Evolutionary conservation across 768 basidiomycete genomes (phyloP).

Genomic region (Sporobolomyces pararoseus): DNA sequence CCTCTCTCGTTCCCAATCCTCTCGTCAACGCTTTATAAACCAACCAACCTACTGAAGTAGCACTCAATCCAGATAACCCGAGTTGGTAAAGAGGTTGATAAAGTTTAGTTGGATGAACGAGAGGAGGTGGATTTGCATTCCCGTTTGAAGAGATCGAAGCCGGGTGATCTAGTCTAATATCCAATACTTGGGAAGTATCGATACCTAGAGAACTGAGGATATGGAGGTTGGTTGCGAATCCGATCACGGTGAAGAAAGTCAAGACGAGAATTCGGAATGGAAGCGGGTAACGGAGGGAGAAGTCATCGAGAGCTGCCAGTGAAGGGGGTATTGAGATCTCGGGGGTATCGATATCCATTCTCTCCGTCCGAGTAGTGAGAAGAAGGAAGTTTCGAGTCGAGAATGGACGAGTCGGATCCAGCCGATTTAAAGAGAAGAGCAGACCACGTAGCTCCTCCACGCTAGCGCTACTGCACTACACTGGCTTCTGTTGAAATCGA

Average conservation of each 20-base stretch:
- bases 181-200: constrained; percentile 68
- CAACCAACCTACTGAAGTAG: constrained; percentile 36
- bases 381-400: background rate
- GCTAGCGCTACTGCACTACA: too few relatives aligned
- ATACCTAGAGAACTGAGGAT: constrained; percentile 68
- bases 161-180: constrained; percentile 52
- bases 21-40: constrained; percentile 19
- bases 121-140: constrained; percentile 34
- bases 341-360: constrained; percentile 10
- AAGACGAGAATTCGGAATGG: constrained; percentile 80
- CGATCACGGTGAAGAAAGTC: constrained; percentile 61
- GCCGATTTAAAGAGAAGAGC: too few relatives aligned
- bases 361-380: background rate
- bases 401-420: too few relatives aligned
- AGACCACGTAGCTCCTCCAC: too few relatives aligned
- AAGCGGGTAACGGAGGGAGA: constrained; percentile 61
- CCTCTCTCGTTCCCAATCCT: constrained; percentile 1
- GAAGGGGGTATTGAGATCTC: background rate
- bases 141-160: constrained; percentile 4
- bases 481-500: background rate
- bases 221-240: constrained; percentile 93
- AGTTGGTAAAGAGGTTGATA: constrained; percentile 55
- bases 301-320: constrained; percentile 7
- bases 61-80: constrained; percentile 18
- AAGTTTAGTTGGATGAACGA: constrained; percentile 53